Base-by-base conservation (phyloP, 2,329 filamentous ascomycete genomes). In the Lasiodiplodia theobromae region DNA sequence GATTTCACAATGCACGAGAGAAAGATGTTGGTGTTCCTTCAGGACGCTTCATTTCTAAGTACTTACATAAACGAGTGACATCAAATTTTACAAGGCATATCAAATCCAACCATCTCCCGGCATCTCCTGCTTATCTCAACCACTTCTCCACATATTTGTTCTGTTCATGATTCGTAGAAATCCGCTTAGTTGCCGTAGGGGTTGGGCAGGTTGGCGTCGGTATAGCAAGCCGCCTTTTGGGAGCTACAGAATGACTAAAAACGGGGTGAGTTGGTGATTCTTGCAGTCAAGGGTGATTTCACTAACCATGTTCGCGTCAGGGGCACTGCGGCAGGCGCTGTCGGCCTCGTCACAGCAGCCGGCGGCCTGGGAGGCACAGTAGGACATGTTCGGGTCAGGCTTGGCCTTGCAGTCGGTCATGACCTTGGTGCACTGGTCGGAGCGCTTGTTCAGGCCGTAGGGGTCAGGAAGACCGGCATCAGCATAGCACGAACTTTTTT, bases 131-230 rank as follows among this genome's bases (percentile, higher is more conserved):
- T 21, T 28, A 54, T n/a, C 28, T n/a, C 16, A 37, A 18, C 28
- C 7, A 1, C 28, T 28, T 52, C 49, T 2, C 12, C 0, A 21
- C 49, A 28, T 12, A 1, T 28, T 28, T 11, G 3, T 52, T 16
- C 2, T 28, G 16, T 2, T 34, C 11, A 37, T 54, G 31, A 31
- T 11, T 28, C 52, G 6, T 52, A 52, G 6, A 14, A 4, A 54
- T 11, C 52, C 28, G 28, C 16, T 54, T 54, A 54, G 52, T 63
- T 63, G 58, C 23, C 28, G 62, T 65, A 65, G 28, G 62, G 62
- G 62, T 34, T 65, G 10, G 44, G 44, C 2, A 65, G 62, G 28
- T 34, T 34, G 8, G 49, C 62, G 21, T 7, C 18, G 5, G 21
- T 40, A 44, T 64, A 64, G 25, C 60, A 64, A 14, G 23, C 7